phyloP scores from a whole-genome alignment of 2,329 filamentous ascomycete species.

The Colletotrichum brevisporum region DNA sequence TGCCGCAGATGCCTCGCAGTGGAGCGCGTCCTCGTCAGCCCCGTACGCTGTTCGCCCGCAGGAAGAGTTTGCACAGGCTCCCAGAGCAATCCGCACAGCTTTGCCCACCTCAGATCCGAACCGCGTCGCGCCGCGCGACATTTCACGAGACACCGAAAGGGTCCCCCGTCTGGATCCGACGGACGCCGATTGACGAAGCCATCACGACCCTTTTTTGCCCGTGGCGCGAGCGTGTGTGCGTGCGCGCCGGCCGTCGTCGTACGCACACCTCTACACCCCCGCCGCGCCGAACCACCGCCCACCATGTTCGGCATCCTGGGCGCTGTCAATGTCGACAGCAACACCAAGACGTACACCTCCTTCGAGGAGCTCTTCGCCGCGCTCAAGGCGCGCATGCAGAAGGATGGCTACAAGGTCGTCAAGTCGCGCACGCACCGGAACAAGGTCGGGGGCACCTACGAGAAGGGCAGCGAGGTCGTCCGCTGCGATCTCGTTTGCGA shows the following conservation, averaged over 20 bases:
- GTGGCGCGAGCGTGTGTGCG: background rate
- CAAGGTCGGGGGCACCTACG: constrained; percentile 56
- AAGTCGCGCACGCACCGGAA: constrained; percentile 60
- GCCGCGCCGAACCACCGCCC: constrained; percentile 29
- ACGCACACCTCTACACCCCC: background rate
- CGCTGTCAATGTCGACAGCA: constrained; percentile 50
- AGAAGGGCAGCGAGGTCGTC: constrained; percentile 59
- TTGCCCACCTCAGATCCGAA: constrained; percentile 16
- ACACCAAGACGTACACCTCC: constrained; percentile 53
- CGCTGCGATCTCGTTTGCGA: constrained; percentile 62
- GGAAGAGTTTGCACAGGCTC: constrained; percentile 43
- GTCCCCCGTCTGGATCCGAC: constrained; percentile 36
- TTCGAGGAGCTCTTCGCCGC: constrained; percentile 59
- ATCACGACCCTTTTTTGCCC: constrained; percentile 6
- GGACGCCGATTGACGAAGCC: constrained; percentile 19
- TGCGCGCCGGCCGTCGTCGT: constrained; percentile 12
- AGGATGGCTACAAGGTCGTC: constrained; percentile 62
- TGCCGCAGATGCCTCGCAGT: constrained; percentile 19
- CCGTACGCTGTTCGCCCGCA: constrained; percentile 12
- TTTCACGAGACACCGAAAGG: constrained; percentile 24
- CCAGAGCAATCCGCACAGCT: constrained; percentile 42
- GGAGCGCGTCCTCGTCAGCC: constrained; percentile 36
- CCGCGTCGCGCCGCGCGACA: constrained; percentile 43
- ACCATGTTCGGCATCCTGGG: constrained; percentile 61
- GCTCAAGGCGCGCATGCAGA: constrained; percentile 57